Conservation (phyloP, 23 red algal species). For the Gracilaria gracilis region DNA sequence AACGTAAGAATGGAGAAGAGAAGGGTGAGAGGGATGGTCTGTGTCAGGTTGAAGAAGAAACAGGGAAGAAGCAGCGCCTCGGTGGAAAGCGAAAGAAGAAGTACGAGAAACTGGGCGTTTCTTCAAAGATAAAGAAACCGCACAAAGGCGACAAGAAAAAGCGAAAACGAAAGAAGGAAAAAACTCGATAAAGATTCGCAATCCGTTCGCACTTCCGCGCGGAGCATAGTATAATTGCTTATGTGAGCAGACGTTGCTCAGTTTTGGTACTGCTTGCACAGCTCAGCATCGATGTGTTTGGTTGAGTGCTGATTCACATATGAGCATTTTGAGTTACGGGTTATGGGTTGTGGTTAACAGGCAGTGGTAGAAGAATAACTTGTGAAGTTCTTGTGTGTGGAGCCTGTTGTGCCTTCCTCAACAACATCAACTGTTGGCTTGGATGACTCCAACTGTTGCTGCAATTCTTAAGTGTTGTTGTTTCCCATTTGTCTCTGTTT, state of each 20-base stretch:
- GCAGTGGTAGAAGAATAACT: not conserved
- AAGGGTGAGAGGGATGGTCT: too few relatives aligned
- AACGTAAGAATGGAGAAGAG: not conserved
- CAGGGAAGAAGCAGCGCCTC: not conserved
- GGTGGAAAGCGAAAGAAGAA: slow-evolving; percentile 47
- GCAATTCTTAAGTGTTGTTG: too few relatives aligned
- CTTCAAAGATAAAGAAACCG: slow-evolving; percentile 27
- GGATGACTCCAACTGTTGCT: too few relatives aligned
- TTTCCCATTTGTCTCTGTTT: not conserved
- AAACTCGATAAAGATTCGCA: not conserved
- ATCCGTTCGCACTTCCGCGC: not conserved
- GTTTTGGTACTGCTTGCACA: not conserved
- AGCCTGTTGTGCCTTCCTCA: not conserved
- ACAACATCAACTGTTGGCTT: too few relatives aligned
- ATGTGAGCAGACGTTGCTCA: not conserved
- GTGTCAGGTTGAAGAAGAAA: not conserved
- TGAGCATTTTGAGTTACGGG: not conserved
- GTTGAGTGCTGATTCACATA: not conserved
- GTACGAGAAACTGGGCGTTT: slow-evolving; percentile 18
- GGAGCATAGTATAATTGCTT: not conserved
- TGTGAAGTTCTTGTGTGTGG: not conserved
- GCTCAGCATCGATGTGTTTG: not conserved
- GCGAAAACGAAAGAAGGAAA: slow-evolving; percentile 31
- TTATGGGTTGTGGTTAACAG: not conserved
- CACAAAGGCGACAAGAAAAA: slow-evolving; percentile 50